Base-by-base conservation (phyloP, 352 stramenopile genomes). In the Pythium aristosporum region DNA sequence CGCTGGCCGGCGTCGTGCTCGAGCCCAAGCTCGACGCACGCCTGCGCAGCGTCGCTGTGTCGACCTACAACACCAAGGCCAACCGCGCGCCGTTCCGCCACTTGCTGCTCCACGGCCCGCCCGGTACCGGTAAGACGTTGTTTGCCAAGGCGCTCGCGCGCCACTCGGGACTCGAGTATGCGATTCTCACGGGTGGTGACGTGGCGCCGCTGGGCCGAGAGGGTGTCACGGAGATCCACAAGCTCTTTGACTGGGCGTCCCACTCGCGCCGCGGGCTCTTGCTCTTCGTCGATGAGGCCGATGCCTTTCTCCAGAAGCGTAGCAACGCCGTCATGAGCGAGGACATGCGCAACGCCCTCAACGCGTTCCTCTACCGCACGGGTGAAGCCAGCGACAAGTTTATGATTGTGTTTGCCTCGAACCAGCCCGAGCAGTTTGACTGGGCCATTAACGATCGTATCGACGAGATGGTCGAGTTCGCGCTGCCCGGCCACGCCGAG, bases 341-440 rank as follows among this genome's bases (percentile, higher is more conserved):
- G 76, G 96, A 99, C 87, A 96, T 98, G 85, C 93, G 97, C 36
- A 99, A 99, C 77, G 97, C 98, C 37, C 85, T 99, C 25, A 99
- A 99, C 73, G 98, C 98, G 48, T 99, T 99, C 77, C 80, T 99
- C 57, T 99, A 99, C 82, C 94, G 96, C 65, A 99, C 97, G 25
- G 97, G 96, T 37, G 92, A 96, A 48, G 94, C 97, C 54, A 99
- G 93, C 68, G 93, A 99, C 76, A 97, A 99, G 74, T 99, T 99
- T 75, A 99, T 99, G 97, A 98, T 99, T 69, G 97, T 99, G 50
- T 99, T 99, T 71, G 98, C 98, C 12, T 98, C 93, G 73, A 99
- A 99, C 83, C 94, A 99, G 79, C 97, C 98, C 32, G 91, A 98
- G 68, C 94, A 99, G 75, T 99, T 99, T 68, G 98, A 99, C 73